Evolutionary conservation across 495 filamentous ascomycete species (phyloP).

Genomic region (Podospora conica): DNA sequence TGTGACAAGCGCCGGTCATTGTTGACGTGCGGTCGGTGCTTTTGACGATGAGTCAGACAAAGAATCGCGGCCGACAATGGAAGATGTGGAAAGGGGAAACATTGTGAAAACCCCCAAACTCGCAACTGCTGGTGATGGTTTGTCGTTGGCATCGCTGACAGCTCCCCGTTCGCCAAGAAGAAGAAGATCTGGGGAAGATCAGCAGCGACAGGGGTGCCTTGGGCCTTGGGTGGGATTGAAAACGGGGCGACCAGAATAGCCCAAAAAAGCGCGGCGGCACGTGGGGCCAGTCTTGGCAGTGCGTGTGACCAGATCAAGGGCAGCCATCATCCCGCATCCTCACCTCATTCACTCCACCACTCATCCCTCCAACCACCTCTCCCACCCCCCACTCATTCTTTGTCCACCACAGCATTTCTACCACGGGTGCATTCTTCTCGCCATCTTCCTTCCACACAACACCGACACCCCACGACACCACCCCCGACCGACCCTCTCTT

Average conservation of each 20-base stretch:
- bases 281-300: constrained; percentile 4
- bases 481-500: neutral
- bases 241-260: constrained; percentile 1
- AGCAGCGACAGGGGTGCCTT: neutral
- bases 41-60: neutral
- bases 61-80: too few relatives aligned
- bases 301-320: too few relatives aligned
- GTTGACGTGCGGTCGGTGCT: too few relatives aligned
- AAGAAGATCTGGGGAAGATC: constrained; percentile 7
- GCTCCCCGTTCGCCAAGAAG: neutral
- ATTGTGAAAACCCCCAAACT: neutral
- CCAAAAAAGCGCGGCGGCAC: neutral
- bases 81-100: neutral
- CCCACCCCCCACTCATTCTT: neutral
- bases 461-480: neutral
- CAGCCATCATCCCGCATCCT: neutral
- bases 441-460: neutral
- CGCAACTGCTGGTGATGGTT: neutral
- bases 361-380: neutral
- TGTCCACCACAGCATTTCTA: neutral
- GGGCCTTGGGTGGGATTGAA: neutral
- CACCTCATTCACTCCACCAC: neutral
- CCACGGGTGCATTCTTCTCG: neutral
- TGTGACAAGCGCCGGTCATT: neutral
- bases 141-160: neutral